These are phyloP conservation scores for Pythium apleroticum DNA, from an alignment of 352 stramenopile genomes.

Conservation along the genomic window DNA sequence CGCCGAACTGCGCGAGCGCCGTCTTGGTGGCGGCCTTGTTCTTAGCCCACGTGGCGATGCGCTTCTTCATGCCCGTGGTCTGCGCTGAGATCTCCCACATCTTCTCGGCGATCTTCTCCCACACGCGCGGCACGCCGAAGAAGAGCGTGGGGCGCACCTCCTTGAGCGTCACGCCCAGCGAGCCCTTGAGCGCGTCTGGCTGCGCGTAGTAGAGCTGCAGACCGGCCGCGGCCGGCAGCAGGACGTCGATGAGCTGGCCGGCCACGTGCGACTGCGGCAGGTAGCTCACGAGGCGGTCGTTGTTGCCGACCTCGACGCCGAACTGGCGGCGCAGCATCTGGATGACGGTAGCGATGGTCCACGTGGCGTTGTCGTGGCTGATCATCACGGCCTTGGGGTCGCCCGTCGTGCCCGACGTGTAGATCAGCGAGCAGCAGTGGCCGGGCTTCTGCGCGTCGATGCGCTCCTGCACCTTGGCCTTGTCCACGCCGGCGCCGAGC, in stretches of 20 bases:
- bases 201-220: slow-evolving; percentile 86
- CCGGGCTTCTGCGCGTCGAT: slow-evolving; percentile 82
- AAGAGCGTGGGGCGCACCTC: slow-evolving; percentile 89
- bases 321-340: slow-evolving; percentile 63
- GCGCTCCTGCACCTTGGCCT: slow-evolving; percentile 65
- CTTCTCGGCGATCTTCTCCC: slow-evolving; percentile 93
- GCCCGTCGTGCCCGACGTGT: slow-evolving; percentile 95
- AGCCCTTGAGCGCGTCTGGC: slow-evolving; percentile 90
- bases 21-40: slow-evolving; percentile 77
- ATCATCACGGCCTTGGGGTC: slow-evolving; percentile 97
- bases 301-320: slow-evolving; percentile 54
- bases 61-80: slow-evolving; percentile 92
- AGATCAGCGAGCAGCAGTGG: slow-evolving; percentile 91
- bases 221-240: slow-evolving; percentile 64
- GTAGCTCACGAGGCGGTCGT: slow-evolving; percentile 83
- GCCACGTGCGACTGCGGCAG: slow-evolving; percentile 90
- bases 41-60: slow-evolving; percentile 91
- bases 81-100: slow-evolving; percentile 81
- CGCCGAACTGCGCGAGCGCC: slow-evolving; percentile 80
- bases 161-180: slow-evolving; percentile 81
- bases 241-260: slow-evolving; percentile 87
- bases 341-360: slow-evolving; percentile 71
- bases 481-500: slow-evolving; percentile 61
- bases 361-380: slow-evolving; percentile 93
- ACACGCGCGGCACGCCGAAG: slow-evolving; percentile 90